Evolutionary conservation across 768 basidiomycete species (phyloP), one percentile per base, ranked within the genome.

Genomic region (Mycena venus): DNA sequence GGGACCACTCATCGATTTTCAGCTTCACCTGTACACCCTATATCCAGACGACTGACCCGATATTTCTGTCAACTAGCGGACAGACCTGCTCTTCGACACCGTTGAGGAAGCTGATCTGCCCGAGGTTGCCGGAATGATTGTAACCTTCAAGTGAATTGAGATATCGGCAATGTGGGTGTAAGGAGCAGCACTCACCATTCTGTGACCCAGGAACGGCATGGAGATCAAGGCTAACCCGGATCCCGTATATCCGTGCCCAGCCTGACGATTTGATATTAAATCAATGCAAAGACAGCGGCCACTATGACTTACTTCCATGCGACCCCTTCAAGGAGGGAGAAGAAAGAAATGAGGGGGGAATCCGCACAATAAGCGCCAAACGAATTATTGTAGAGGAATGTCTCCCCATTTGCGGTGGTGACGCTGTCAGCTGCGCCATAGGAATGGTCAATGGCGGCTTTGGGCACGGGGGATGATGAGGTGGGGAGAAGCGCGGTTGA

Each of bases 241-340:
- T 73, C 8, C 93, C 93, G 79, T 94, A 94, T 82, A 94, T 94
- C 60, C 92, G 84, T 19, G 90, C 90, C 93, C 93, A 94, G 1
- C 83, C 47, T 25, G 47, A 25, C 6, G 23, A 15, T 2, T 6
- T 23, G 47, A 23, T 44, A 9, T 7, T 15, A 19, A 4, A 44
- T 11, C 21, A 19, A 17, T 15, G 15, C 12, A 44, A 17, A 17
- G 42, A 44, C 8, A 5, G 42, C n/a, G n/a, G n/a, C n/a, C n/a
- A n/a, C 42, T 9, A 44, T 44, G 42, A 7, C 42, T 7, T 93
- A 93, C 59, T 85, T 87, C 70, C 70, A 64, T 25, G 34, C 36
- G 5, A 55, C 61, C 23, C 32, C 34, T 29, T 51, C 58, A 14
- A 71, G 51, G 61, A 71, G n/a, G n/a, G n/a, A 4, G 7, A 9